Percentiles rank a stretch among this genome's conserved stretches.
Evolutionary conservation across 108 stramenopile genomes (phyloP).

Genomic region (Discostella pseudostelligera): DNA sequence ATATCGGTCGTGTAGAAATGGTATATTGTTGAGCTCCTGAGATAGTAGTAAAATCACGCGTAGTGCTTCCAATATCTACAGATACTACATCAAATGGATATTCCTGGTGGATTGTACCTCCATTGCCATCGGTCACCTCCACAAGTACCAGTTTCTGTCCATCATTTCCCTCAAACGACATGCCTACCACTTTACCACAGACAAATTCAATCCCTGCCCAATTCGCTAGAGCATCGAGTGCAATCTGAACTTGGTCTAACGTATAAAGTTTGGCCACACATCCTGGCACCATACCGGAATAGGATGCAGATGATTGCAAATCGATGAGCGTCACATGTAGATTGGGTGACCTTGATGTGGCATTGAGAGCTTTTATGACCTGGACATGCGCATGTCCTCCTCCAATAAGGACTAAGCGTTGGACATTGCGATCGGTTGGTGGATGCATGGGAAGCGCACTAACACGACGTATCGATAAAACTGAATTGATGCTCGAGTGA

Average conservation of each 20-base stretch:
- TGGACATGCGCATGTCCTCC: conserved; percentile 97
- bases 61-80: conserved; percentile 82
- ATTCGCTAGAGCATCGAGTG: conserved; percentile 58
- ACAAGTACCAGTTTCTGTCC: conserved; percentile 36
- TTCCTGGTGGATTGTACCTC: conserved; percentile 7
- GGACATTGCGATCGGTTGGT: conserved; percentile 55
- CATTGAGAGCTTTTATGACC: conserved; percentile 89
- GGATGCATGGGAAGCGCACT: not conserved
- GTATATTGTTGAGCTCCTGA: conserved; percentile 64
- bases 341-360: conserved; percentile 52
- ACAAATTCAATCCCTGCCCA: conserved; percentile 78
- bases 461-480: not conserved
- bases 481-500: not conserved
- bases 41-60: conserved; percentile 57
- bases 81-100: conserved; percentile 72
- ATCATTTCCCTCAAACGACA: conserved; percentile 49
- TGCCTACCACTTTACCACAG: conserved; percentile 65
- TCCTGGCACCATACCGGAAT: conserved; percentile 98
- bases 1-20: conserved; percentile 86
- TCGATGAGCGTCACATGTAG: conserved; percentile 90
- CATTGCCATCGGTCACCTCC: conserved; percentile 17
- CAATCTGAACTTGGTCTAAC: conserved; percentile 63
- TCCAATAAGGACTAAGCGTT: conserved; percentile 88
- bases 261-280: conserved; percentile 77
- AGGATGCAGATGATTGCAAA: conserved; percentile 77